phyloP scores from a whole-genome alignment of 306 rosid genomes.

The Cicer arietinum region DNA sequence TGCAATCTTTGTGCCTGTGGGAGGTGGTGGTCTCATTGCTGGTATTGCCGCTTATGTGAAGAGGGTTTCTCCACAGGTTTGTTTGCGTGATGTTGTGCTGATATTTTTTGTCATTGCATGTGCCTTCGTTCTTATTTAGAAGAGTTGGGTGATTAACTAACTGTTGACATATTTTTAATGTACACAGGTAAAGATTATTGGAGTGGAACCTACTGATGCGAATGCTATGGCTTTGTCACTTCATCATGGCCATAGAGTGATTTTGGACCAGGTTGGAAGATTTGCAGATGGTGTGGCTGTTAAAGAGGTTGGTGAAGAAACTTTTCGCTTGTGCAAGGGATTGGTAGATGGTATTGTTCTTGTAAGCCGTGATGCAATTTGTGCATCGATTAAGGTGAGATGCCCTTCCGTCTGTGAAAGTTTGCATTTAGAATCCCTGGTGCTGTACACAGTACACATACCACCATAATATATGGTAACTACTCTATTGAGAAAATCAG shows the following conservation, averaged over 20 bases:
- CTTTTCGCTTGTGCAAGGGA: conserved; percentile 85
- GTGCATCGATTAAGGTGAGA: conserved; percentile 94
- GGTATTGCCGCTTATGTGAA: conserved; percentile 97
- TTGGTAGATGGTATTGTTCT: conserved; percentile 91
- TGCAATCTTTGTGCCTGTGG: conserved; percentile 96
- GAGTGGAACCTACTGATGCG: conserved; percentile 94
- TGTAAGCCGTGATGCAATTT: conserved; percentile 88
- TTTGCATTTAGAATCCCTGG: conserved; percentile 16
- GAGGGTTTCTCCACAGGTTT: conserved; percentile 90
- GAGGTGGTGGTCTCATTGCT: conserved; percentile 97
- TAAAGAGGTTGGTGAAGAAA: conserved; percentile 95
- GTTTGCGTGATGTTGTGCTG: conserved; percentile 34
- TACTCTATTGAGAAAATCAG: conserved; percentile 19
- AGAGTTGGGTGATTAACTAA: background rate
- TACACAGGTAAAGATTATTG: conserved; percentile 84
- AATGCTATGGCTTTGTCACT: conserved; percentile 95
- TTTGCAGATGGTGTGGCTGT: conserved; percentile 99
- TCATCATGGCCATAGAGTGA: conserved; percentile 82
- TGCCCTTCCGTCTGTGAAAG: conserved; percentile 39
- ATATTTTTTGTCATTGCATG: background rate
- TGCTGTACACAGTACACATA: background rate
- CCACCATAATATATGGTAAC: background rate
- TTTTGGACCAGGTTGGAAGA: conserved; percentile 85
- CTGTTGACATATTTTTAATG: conserved; percentile 24
- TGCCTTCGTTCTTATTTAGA: background rate